Evolutionary conservation across 176 grass and related monocot species (phyloP).

Genomic region (Eragrostis nindensis): DNA sequence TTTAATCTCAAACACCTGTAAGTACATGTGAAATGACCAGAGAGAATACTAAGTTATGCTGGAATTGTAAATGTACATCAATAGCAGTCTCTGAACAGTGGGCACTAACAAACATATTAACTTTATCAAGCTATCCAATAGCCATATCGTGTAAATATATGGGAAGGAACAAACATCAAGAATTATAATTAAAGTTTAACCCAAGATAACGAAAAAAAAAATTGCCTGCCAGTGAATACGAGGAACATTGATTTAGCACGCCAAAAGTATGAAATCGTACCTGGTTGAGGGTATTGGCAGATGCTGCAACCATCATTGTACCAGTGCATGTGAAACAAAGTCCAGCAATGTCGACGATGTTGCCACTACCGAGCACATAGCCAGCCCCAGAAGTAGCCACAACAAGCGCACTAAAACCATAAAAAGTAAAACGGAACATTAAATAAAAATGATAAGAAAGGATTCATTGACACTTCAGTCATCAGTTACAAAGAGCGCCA

Average conservation of each 20-base stretch:
- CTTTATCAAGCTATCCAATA: slow-evolving; percentile 6
- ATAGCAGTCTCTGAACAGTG: neutral
- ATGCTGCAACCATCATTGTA: slow-evolving; percentile 99
- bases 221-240: neutral
- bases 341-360: slow-evolving; percentile 67
- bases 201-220: slow-evolving; percentile 4
- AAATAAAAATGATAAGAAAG: slow-evolving; percentile 15
- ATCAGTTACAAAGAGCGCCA: slow-evolving; percentile 9
- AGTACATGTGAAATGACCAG: slow-evolving; percentile 5
- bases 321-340: slow-evolving; percentile 92
- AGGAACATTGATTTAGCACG: slow-evolving; percentile 23
- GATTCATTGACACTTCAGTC: slow-evolving; percentile 9
- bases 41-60: slow-evolving; percentile 7
- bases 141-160: slow-evolving; percentile 6
- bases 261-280: slow-evolving; percentile 37
- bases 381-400: slow-evolving; percentile 97
- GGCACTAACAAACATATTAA: slow-evolving; percentile 16
- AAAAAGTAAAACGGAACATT: slow-evolving; percentile 4
- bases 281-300: slow-evolving; percentile 96
- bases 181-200: neutral
- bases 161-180: neutral
- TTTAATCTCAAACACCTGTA: slow-evolving; percentile 85
- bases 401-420: slow-evolving; percentile 77
- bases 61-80: neutral
- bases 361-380: slow-evolving; percentile 90